Evolutionary conservation across 768 basidiomycete genomes (phyloP).

Genomic region (Serpula lacrymans): DNA sequence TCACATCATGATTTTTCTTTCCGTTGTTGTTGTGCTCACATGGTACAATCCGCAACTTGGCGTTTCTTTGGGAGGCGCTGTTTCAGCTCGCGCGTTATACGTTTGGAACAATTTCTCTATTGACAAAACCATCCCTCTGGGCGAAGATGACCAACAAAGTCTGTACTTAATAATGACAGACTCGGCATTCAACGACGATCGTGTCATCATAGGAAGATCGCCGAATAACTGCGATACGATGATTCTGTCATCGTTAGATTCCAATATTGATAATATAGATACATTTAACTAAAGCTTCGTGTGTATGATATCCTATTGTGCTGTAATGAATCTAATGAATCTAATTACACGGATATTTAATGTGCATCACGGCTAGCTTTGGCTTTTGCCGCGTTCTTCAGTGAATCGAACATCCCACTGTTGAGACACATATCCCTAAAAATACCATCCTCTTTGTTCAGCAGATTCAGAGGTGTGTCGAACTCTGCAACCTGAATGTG

Average conservation of each 20-base stretch:
- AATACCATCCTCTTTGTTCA: constrained; percentile 25
- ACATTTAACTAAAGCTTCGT: no score
- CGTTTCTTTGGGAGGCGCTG: constrained; percentile 14
- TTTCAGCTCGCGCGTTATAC: constrained; percentile 18
- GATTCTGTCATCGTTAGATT: no score
- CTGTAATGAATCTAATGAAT: no score
- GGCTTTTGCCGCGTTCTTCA: constrained; percentile 11
- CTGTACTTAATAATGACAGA: constrained; percentile 28
- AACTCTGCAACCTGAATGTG: constrained; percentile 25
- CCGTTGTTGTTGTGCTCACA: constrained; percentile 10
- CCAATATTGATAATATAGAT: no score
- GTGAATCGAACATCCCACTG: constrained; percentile 19
- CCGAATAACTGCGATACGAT: no score
- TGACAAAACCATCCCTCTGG: constrained; percentile 23
- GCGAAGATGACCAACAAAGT: constrained; percentile 32
- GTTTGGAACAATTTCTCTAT: constrained; percentile 25
- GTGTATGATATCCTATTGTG: no score
- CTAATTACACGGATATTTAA: no score
- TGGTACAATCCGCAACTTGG: constrained; percentile 19
- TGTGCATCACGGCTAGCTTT: not conserved
- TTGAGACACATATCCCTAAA: constrained; percentile 38
- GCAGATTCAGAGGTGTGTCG: constrained; percentile 36
- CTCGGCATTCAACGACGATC: constrained; percentile 6
- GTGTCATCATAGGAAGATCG: constrained; percentile 1
- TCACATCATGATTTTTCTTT: constrained; percentile 33